Evolutionary conservation across 2,329 filamentous ascomycete species (phyloP).

Genomic region (Aspergillus felis): DNA sequence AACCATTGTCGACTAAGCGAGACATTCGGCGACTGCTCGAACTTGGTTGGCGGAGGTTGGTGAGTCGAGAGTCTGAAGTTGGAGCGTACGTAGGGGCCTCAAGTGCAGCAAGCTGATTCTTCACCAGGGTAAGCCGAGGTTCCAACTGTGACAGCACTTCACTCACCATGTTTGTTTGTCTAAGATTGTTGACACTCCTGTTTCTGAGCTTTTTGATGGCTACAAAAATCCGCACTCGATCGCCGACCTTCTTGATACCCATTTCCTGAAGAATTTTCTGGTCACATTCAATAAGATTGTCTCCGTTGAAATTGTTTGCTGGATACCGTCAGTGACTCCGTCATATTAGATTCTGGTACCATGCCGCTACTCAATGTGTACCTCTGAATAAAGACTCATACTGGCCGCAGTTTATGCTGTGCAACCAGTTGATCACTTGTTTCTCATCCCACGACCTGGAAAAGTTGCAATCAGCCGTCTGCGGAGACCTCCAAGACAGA

Average conservation of each 20-base stretch:
- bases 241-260: slow-evolving; percentile 96
- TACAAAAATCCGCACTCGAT: slow-evolving; percentile 85
- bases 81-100: slow-evolving; percentile 62
- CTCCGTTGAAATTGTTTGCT: slow-evolving; percentile 94
- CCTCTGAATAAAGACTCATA: slow-evolving; percentile 85
- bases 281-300: slow-evolving; percentile 95
- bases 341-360: not conserved
- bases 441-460: slow-evolving; percentile 79
- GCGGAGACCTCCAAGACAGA: not conserved
- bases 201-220: slow-evolving; percentile 79
- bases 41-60: slow-evolving; percentile 52
- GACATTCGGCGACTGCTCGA: slow-evolving; percentile 61
- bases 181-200: slow-evolving; percentile 70
- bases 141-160: slow-evolving; percentile 6
- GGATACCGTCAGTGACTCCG: slow-evolving; percentile 16
- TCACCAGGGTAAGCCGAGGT: slow-evolving; percentile 14
- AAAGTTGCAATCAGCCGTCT: slow-evolving; percentile 16
- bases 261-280: slow-evolving; percentile 95
- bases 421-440: slow-evolving; percentile 84
- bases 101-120: slow-evolving; percentile 82
- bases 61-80: slow-evolving; percentile 57
- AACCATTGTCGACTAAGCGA: slow-evolving; percentile 36
- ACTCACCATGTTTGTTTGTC: slow-evolving; percentile 79
- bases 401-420: slow-evolving; percentile 86
- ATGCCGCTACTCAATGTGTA: slow-evolving; percentile 24